Evolutionary conservation across 495 filamentous ascomycete genomes (phyloP).

Genomic region (Astrocystis sublimbata): DNA sequence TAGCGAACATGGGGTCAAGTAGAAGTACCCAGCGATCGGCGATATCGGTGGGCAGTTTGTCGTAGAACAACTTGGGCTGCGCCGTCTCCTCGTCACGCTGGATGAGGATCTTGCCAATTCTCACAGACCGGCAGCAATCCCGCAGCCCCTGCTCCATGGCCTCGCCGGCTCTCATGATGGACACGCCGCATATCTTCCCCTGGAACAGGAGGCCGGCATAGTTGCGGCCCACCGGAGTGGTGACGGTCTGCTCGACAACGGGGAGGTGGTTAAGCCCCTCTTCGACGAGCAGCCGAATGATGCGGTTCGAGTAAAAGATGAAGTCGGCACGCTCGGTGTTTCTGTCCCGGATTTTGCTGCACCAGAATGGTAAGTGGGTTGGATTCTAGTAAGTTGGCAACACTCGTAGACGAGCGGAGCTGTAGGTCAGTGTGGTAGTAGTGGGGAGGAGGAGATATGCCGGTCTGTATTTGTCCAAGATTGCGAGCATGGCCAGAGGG

Average conservation of each 20-base stretch:
- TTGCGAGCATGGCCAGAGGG: conserved; percentile 13
- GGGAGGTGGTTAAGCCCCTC: conserved; percentile 97
- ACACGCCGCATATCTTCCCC: conserved; percentile 97
- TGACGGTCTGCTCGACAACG: conserved; percentile 81
- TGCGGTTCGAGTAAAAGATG: conserved; percentile 98
- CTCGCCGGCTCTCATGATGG: conserved; percentile 97
- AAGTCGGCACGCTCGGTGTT: conserved; percentile 90
- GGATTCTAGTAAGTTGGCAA: too few relatives aligned
- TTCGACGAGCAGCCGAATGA: conserved; percentile 96
- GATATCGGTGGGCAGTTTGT: conserved; percentile 94
- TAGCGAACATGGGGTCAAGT: conserved; percentile 99
- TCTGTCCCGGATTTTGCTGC: conserved; percentile 91
- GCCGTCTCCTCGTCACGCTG: conserved; percentile 95
- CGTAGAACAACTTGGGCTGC: conserved; percentile 90
- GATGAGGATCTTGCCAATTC: conserved; percentile 98
- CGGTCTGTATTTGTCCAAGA: not conserved
- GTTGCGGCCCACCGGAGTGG: conserved; percentile 83
- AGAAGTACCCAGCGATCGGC: conserved; percentile 88
- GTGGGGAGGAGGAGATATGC: not conserved
- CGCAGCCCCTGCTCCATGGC: conserved; percentile 97
- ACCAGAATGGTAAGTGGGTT: conserved; percentile 16
- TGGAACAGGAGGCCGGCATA: conserved; percentile 94
- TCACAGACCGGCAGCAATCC: conserved; percentile 93
- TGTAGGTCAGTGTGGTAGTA: not conserved
- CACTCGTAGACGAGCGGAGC: too few relatives aligned